Base-by-base conservation (phyloP, 2,329 filamentous ascomycete genomes). In the Sordariomycetes sp. region DNA sequence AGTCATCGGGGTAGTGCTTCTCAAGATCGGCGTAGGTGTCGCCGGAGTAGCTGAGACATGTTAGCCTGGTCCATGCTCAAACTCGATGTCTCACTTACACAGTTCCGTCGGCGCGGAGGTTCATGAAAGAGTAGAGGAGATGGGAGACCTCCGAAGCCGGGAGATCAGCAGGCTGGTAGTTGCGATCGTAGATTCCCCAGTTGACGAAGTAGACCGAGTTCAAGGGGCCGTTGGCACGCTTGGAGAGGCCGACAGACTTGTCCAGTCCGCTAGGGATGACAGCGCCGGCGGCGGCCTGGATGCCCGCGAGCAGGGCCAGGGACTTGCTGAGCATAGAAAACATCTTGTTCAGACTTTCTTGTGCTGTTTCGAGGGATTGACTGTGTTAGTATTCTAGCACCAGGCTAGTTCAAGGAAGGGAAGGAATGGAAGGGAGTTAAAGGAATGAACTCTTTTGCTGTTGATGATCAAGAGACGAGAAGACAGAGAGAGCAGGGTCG, bases 111-210 rank as follows among this genome's bases (percentile, higher is more conserved):
- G 72, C 53, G 8, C 66, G 64, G 14, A 93, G 57, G 49, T 93
- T 88, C 47, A 85, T 82, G 56, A 94, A 94, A 3, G 86, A 72
- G 48, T 75, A 94, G 3, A 94, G 67, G 2, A 94, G 66, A 46
- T 92, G 84, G 1, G 82, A 90, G 33, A 94, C 61, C 41, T 86
- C 66, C 3, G 74, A 66, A 3, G 68, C 74, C 0, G 81, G 81
- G 8, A 94, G 67, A 44, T 86, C 67, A 33, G 80, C 70, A 0
- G 84, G 81, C 36, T 82, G 71, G 52, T 82, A 83, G 43, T 82
- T 73, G 33, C 83, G 70, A 16, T 61, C 79, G 49, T 90, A 88
- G 37, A 85, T 82, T 26, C 42, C 42, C 66, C 67, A 70, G 54
- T 71, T 72, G 30, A 58, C 59, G 36, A 66, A 67, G 42, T 66